Percentiles rank a stretch among this genome's conserved stretches.
Evolutionary conservation across 331 rosid species (phyloP).

Genomic region (Pyracantha coccinea): DNA sequence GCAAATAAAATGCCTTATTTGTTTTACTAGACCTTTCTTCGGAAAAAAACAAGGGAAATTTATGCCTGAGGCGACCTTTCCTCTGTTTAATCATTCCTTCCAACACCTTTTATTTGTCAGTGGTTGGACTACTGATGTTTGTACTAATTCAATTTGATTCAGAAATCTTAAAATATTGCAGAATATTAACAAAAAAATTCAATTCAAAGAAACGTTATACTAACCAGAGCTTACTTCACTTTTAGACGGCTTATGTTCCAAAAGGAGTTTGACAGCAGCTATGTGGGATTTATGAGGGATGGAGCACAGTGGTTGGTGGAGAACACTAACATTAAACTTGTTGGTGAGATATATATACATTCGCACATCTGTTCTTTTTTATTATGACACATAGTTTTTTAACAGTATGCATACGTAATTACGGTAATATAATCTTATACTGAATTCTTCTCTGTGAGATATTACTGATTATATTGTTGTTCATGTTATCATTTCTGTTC

Average conservation of each 20-base stretch:
- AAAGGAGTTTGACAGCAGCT: constrained; percentile 76
- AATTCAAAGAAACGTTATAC: background rate
- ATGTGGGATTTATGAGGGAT: constrained; percentile 83
- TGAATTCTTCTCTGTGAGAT: background rate
- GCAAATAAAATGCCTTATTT: background rate
- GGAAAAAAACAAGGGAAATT: background rate
- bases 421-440: background rate
- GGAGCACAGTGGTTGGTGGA: constrained; percentile 92
- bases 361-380: background rate
- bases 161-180: background rate
- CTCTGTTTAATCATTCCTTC: background rate
- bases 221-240: constrained; percentile 18
- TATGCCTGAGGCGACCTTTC: background rate
- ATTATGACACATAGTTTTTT: background rate
- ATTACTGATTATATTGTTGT: background rate
- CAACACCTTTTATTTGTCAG: background rate
- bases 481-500: background rate
- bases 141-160: background rate
- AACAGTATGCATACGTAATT: background rate
- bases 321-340: constrained; percentile 87
- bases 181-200: background rate
- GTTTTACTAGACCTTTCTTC: background rate
- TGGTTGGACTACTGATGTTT: background rate
- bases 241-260: constrained; percentile 79
- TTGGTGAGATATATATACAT: constrained; percentile 52